Conservation (phyloP, 2,329 filamentous ascomycete genomes). For the Fusarium buxicola region DNA sequence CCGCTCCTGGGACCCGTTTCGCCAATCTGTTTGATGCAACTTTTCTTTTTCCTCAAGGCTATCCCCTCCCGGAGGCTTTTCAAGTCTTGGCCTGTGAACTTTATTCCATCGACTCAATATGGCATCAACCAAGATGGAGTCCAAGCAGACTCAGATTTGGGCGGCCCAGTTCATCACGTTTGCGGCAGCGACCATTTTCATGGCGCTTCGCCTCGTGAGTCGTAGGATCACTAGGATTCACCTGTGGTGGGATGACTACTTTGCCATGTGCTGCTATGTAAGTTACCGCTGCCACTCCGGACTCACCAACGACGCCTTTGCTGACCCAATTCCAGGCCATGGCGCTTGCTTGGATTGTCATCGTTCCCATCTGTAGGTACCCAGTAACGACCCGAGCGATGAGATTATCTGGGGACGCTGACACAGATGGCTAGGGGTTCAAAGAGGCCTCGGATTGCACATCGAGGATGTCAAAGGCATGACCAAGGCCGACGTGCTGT, state of each 20-base stretch:
- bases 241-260: slow-evolving; percentile 39
- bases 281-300: neutral
- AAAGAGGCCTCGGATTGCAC: slow-evolving; percentile 33
- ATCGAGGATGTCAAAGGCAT: slow-evolving; percentile 24
- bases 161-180: slow-evolving; percentile 31
- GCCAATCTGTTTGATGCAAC: slow-evolving; percentile 28
- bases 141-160: slow-evolving; percentile 35
- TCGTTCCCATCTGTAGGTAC: slow-evolving; percentile 28
- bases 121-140: slow-evolving; percentile 15
- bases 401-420: neutral
- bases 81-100: neutral
- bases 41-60: neutral
- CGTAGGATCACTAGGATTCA: slow-evolving; percentile 31
- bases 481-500: slow-evolving; percentile 14
- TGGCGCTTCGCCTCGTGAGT: slow-evolving; percentile 24
- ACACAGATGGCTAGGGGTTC: slow-evolving; percentile 20
- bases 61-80: neutral
- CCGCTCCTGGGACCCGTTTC: slow-evolving; percentile 4
- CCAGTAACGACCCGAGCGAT: neutral
- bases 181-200: slow-evolving; percentile 25
- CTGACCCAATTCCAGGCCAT: slow-evolving; percentile 18
- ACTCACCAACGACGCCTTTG: rapidly evolving
- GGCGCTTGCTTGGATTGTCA: slow-evolving; percentile 32
- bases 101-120: neutral
- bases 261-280: slow-evolving; percentile 33